Base-by-base conservation (phyloP, 2,329 filamentous ascomycete genomes). In the Trichothecium sympodiale region DNA sequence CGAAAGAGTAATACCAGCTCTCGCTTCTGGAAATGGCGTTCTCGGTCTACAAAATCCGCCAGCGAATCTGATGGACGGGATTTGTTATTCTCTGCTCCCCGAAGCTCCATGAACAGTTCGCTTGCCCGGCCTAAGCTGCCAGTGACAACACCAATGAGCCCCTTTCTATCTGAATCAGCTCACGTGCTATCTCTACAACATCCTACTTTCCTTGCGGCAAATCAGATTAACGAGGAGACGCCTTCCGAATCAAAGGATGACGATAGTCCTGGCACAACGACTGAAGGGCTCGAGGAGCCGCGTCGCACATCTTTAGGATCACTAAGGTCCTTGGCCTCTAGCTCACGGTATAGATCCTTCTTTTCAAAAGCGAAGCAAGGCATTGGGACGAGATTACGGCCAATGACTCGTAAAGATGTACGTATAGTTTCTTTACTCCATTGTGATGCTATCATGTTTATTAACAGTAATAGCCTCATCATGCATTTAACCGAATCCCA, bases 151-250 rank as follows among this genome's bases (percentile, higher is more conserved):
- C 17, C 56, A 2, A 41, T 48, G 10, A 69, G 62, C 35, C 66
- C 65, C 1, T 70, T 60, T 40, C 45, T 65, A 7, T 64, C 62
- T 1, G 67, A 71, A 41, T 59, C 61, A 13, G 62, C 61, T 1
- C 67, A 69, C 39, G 65, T 71, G 0, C 51, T 59, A 3, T 68
- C 65, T 0, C 45, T 71, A 4, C 67, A 71, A 37, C 53, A 46
- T 26, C 54, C 53, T 8, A 17, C 33, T n/a, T n/a, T 30, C 13
- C 28, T 13, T 7, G 6, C n/a, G 5, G 8, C 15, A 6, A 30
- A 6, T 30, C n/a, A n/a, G 6, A 17, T 30, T 5, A 17, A n/a
- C 28, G 15, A 30, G 10, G 20, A 7, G 28, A n/a, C 13, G 28
- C 13, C 28, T 6, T n/a, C n/a, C 6, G n/a, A 8, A 7, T 13